Evolutionary conservation across 2,329 filamentous ascomycete species (phyloP), one percentile per base, ranked within the genome.

Genomic region (Exophiala phaeomuriformis): DNA sequence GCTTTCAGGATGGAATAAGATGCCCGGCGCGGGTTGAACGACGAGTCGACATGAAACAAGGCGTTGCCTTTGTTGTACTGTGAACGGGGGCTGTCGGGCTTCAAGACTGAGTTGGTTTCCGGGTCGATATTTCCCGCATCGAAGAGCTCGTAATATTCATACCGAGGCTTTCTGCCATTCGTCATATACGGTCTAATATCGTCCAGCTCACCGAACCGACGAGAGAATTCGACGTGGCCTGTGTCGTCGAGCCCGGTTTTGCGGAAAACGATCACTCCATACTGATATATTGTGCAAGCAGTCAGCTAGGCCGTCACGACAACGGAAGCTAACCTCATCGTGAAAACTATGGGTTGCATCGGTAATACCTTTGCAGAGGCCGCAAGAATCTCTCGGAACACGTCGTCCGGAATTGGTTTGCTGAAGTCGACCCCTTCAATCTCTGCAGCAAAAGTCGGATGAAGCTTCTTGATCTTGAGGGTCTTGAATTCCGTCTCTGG

Each of bases 41-140:
- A 74, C n/a, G 73, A 77, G 64, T 81, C 79, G 19, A 73, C 73
- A 57, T 82, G 79, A 66, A 78, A 82, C 8, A 80, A 67, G 1
- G 64, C 66, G 61, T 81, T 81, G 33, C 74, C 76, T 63, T 19
- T 19, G 19, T 19, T 19, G 19, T 19, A 19, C 19, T 19, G 19
- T 19, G 19, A 19, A 19, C 19, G 19, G 19, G 19, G 19, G 19
- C 19, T 19, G 19, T 19, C 19, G 19, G 19, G 19, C 19, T 19
- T 19, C 19, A 19, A 19, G 19, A 19, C 19, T 19, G 19, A 19
- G 19, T 19, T 19, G 19, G 19, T 19, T 19, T 19, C 19, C 19
- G 19, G 19, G 19, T 19, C 19, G 19, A 19, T 19, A 19, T 19
- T 19, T 19, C 19, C 19, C 19, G 77, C 77, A 58, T 83, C 80